Evolutionary conservation across 257 asterid species (phyloP).

Genomic region (Nicotiana paniculata): DNA sequence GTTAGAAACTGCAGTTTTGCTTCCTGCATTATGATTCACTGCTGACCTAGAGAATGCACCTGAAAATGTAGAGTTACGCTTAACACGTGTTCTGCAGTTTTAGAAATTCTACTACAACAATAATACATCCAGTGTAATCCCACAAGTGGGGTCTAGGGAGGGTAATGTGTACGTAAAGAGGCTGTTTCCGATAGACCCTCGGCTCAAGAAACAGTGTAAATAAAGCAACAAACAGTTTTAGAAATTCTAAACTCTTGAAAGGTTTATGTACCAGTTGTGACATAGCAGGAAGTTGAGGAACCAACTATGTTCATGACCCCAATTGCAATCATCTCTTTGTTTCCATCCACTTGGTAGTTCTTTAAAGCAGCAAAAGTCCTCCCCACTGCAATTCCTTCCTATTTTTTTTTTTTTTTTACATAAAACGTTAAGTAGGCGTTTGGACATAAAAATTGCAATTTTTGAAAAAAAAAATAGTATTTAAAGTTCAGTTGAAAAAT

Average conservation of each 20-base stretch:
- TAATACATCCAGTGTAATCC: too few species aligned
- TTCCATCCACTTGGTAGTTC: constrained; percentile 91
- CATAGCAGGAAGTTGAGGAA: constrained; percentile 81
- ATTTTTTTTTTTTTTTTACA: neutral
- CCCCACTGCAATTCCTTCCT: constrained; percentile 97
- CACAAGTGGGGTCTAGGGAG: too few species aligned
- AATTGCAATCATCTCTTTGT: constrained; percentile 89
- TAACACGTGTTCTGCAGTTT: neutral
- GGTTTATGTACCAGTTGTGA: constrained; percentile 53
- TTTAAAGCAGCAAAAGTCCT: constrained; percentile 89
- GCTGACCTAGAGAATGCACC: constrained; percentile 92
- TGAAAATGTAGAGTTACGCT: constrained; percentile 6
- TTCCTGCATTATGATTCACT: constrained; percentile 89
- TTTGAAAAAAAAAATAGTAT: too few species aligned
- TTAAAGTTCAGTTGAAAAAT: too few species aligned
- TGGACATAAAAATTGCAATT: too few species aligned
- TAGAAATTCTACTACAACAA: too few species aligned
- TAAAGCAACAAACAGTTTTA: too few species aligned
- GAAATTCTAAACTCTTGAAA: too few species aligned
- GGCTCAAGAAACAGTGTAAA: too few species aligned
- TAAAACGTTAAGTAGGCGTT: neutral
- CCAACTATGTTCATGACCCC: constrained; percentile 86
- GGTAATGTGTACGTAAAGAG: too few species aligned
- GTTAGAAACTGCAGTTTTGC: constrained; percentile 79
- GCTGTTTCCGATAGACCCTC: too few species aligned